Conservation (phyloP, 352 stramenopile genomes). For the Pythium scleroteichum region DNA sequence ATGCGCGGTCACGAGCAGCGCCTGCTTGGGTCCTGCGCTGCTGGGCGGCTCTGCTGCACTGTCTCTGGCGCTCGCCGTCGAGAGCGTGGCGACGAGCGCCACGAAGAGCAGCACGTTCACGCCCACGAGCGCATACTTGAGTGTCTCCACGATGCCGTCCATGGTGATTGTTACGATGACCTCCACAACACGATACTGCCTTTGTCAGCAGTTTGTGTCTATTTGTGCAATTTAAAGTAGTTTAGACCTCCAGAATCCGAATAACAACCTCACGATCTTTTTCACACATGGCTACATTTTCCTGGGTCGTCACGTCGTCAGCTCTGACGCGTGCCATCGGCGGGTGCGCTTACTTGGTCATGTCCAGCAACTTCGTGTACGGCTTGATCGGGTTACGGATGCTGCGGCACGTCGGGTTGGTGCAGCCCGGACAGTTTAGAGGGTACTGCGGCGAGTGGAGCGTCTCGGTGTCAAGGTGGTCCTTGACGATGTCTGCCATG, state of each 20-base stretch:
- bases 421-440: conserved; percentile 83
- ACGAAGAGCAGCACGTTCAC: conserved; percentile 65
- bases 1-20: conserved; percentile 92
- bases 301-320: neutral
- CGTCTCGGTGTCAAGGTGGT: conserved; percentile 83
- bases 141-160: conserved; percentile 46
- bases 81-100: conserved; percentile 39
- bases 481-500: conserved; percentile 96
- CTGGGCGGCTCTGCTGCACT: neutral
- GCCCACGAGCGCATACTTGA: conserved; percentile 62
- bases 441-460: conserved; percentile 82
- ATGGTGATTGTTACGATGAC: conserved; percentile 8
- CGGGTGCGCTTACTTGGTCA: neutral
- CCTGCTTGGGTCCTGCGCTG: conserved; percentile 34
- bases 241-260: no score
- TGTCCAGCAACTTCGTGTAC: conserved; percentile 50
- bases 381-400: conserved; percentile 86
- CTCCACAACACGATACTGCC: neutral
- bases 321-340: neutral
- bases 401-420: conserved; percentile 80
- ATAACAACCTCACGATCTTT: no score
- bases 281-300: conserved; percentile 1
- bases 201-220: neutral
- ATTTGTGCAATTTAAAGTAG: neutral
- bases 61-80: conserved; percentile 13